Evolutionary conservation across 306 rosid genomes (phyloP).

Genomic region (Ammopiptanthus mongolicus): DNA sequence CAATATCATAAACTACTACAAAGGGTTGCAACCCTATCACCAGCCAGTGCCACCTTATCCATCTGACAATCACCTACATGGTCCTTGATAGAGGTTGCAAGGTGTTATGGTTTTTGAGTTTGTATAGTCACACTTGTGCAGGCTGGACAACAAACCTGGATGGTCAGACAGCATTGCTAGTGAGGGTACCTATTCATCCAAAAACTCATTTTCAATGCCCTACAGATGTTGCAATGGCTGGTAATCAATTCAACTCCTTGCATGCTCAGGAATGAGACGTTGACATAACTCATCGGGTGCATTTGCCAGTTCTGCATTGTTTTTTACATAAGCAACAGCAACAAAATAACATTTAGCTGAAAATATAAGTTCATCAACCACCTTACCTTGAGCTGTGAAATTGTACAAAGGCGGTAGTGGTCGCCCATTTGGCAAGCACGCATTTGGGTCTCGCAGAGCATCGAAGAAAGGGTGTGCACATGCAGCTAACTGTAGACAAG

Average conservation of each 20-base stretch:
- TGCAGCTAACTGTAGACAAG: constrained; percentile 70
- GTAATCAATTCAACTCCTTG: constrained; percentile 29
- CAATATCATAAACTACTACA: constrained; percentile 7
- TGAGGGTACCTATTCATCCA: constrained; percentile 31
- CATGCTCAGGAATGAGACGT: constrained; percentile 76
- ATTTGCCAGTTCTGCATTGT: constrained; percentile 57
- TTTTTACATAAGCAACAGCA: constrained; percentile 14
- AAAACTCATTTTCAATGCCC: constrained; percentile 22
- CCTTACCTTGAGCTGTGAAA: constrained; percentile 80
- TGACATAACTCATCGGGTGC: constrained; percentile 61
- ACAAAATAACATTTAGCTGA: background rate
- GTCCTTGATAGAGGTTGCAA: constrained; percentile 8
- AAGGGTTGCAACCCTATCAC: constrained; percentile 17
- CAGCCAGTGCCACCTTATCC: constrained; percentile 22
- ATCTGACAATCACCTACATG: constrained; percentile 4
- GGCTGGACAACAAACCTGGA: background rate
- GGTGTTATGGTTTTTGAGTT: background rate
- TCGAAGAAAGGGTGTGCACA: constrained; percentile 89
- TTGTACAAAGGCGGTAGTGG: constrained; percentile 70
- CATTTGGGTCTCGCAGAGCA: constrained; percentile 66
- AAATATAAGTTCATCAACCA: background rate
- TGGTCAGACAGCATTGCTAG: constrained; percentile 19
- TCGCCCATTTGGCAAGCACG: constrained; percentile 64
- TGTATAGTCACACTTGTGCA: background rate
- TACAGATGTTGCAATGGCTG: background rate